Conservation (phyloP, 1,284 basidiomycete species). For the Trichosporon faecale region DNA sequence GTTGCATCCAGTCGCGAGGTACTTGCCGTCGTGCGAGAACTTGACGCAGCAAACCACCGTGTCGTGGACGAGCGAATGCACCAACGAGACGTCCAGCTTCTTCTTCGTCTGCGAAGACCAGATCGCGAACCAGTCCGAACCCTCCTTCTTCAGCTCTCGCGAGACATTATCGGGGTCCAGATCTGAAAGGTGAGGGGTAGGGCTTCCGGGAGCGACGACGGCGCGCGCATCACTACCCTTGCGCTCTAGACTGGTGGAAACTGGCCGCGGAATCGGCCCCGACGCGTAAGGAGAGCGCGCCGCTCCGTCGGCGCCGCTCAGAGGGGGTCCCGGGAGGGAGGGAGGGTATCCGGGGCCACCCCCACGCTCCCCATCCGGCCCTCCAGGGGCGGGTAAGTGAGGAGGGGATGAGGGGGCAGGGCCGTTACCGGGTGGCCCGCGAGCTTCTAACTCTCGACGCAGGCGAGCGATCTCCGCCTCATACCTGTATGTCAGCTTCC, state of each 20-base stretch:
- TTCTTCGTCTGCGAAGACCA: conserved; percentile 84
- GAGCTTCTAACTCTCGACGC: conserved; percentile 62
- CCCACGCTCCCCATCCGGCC: conserved; percentile 14
- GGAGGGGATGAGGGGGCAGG: conserved; percentile 20
- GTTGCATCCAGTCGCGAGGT: conserved; percentile 86
- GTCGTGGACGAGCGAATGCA: conserved; percentile 89
- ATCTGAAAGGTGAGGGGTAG: conserved; percentile 50
- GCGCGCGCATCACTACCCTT: conserved; percentile 24
- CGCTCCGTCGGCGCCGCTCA: conserved; percentile 34
- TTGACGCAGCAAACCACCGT: conserved; percentile 93
- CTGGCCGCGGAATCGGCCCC: conserved; percentile 33
- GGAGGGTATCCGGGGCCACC: conserved; percentile 12
- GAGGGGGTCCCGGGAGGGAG: conserved; percentile 31
- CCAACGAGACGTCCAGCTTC: conserved; percentile 77
- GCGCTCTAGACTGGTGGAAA: conserved; percentile 41
- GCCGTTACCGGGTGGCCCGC: conserved; percentile 39
- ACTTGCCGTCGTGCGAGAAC: conserved; percentile 84
- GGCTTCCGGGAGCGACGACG: conserved; percentile 25
- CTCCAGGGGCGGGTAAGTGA: conserved; percentile 32
- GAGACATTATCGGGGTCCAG: conserved; percentile 57
- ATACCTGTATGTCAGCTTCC: conserved; percentile 54
- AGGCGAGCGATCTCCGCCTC: conserved; percentile 69
- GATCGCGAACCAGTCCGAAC: conserved; percentile 89
- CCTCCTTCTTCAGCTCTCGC: conserved; percentile 67
- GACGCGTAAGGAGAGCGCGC: conserved; percentile 24